Base-by-base conservation (phyloP, 164 flowering plant genomes). In the Dillenia turbinata region DNA sequence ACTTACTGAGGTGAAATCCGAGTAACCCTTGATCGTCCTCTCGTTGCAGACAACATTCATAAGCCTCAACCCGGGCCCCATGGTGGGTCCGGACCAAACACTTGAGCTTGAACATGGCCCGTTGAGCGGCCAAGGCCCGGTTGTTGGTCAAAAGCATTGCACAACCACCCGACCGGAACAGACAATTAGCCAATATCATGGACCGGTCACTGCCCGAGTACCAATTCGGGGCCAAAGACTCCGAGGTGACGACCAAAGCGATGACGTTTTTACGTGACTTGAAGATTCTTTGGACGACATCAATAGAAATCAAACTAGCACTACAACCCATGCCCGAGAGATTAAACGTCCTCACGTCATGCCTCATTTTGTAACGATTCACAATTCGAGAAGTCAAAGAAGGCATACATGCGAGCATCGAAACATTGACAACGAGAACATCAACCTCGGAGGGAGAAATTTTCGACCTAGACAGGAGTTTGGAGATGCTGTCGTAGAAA, bases 301-400 rank as follows among this genome's bases (percentile, higher is more conserved):
- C 78, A 7, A 83, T 19, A 0, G 90, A 77, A 8, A 87, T 71
- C 0, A 83, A 26, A 60, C 88, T 85, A 0, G 93, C 93, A 56
- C 88, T 82, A 61, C 93, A 87, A 3, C 93, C 93, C 93, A 87
- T 87, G 0, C 90, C 90, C 4, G 83, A 65, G 59, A 87, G 69
- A 48, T 87, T 87, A 43, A 67, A 85, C 0, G 62, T 71, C 66
- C 80, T 81, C 1, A 87, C 53, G 57, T 83, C 82, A 4, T 76
- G 77, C 15, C 85, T 72, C 75, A 87, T 54, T 53, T 83, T 83
- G 78, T 79, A 87, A 3, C 47, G 69, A 14, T 84, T 79, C 33
- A 84, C 70, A 15, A 86, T 83, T 10, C 87, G 52, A 0, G 85
- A 49, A 0, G 83, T 16, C 9, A 81, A 26, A 26, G 87, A 86